Base-by-base conservation (phyloP, 169 alveolate species). In the Eimeria necatrix region DNA sequence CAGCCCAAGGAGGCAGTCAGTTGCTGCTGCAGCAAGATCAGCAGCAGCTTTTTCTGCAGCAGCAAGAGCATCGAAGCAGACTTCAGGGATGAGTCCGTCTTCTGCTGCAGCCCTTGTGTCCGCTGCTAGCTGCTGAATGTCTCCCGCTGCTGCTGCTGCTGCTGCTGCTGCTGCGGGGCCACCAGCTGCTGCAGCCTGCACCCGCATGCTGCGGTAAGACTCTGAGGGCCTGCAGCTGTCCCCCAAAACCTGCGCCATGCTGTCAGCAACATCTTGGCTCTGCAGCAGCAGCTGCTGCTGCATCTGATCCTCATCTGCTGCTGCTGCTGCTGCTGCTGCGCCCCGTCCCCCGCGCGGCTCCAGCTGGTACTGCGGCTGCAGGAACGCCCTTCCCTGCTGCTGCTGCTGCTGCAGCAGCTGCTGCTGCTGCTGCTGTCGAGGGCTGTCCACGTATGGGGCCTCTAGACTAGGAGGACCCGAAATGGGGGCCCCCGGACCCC, bases 31-130 rank as follows among this genome's bases (percentile, higher is more conserved):
- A 14, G 78, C 78, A 14, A 68, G 32, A 8, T 16, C 78, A 18
- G n/a, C 78, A 68, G 14, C n/a, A 14, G n/a, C n/a, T n/a, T n/a
- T 68, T 7, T 68, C 78, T 14, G 78, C 78, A 10, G 78, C 78
- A 68, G 46, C 32, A 68, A 68, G 78, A 14, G n/a, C n/a, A 18
- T 68, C 78, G 46, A 68, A n/a, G 32, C 46, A 12, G 46, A 68
- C 14, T 24, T 68, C 78, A 16, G n/a, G 32, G 1, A 68, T 10
- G 0, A 18, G 46, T 68, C 78, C 78, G n/a, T 68, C 32, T n/a
- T 68, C 46, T n/a, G 32, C 78, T n/a, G 78, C 78, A 18, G n/a
- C n/a, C 32, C 32, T 12, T 68, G 78, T n/a, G 32, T 68, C 78
- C 1, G 32, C 78, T 18, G 32, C 46, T n/a, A 68, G 78, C n/a